Evolutionary conservation across 345 rosid species (phyloP), one percentile per base, ranked within the genome.

Genomic region (Corchorus capsularis): DNA sequence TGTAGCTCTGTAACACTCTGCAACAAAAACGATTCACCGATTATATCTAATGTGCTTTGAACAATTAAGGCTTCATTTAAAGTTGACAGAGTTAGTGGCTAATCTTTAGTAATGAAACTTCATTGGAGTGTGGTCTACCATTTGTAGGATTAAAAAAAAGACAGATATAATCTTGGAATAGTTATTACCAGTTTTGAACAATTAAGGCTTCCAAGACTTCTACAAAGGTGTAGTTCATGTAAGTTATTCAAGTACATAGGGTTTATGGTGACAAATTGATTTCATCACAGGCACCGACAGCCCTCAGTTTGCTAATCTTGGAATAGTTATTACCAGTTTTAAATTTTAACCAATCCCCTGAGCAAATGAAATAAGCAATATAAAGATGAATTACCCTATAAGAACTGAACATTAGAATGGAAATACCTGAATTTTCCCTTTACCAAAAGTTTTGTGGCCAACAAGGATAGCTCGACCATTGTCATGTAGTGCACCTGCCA

Each of bases 401-500:
- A 19, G 56, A 77, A 39, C 34, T 70, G 49, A 53, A 53, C 16
- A 53, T 53, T 50, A 52, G 34, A 77, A 50, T 50, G 39, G 34
- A 77, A 50, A 4, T 81, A 94, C 98, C 96, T 94, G 98, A 66
- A 92, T 91, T 83, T 89, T 94, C 35, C 98, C 98, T 80, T 94
- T 92, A 13, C 98, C 98, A 79, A 88, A 94, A 59, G 97, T 92
- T 80, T 83, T 88, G 81, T 87, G 83, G 65, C 98, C 98, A 0
- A 94, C 94, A 77, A 94, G 98, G 78, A 89, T 87, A 52, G 97
- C 98, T 57, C 98, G 93, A 39, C 98, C 98, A 64, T 92, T 92
- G 50, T 94, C 98, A 27, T 91, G 97, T 55, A 94, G 77, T 6
- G 98, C 98, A 63, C 96, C 89, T 16, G 98, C 98, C 85, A 94